Evolutionary conservation across 179 eudicot species (phyloP).

Genomic region (Carnegiea gigantea): DNA sequence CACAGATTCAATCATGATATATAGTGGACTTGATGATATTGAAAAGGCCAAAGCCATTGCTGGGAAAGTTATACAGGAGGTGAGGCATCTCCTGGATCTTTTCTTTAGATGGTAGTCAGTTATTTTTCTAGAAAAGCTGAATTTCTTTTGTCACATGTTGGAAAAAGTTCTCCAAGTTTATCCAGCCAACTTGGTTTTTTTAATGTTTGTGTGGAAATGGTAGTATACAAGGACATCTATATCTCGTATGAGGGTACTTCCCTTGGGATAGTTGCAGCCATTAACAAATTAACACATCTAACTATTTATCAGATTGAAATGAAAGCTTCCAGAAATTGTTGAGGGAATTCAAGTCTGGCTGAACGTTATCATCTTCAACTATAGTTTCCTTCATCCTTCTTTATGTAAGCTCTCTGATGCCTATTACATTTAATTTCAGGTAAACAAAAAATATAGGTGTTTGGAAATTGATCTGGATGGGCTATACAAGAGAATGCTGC

Average conservation of each 20-base stretch:
- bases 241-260: not conserved
- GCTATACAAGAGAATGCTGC: conserved; percentile 90
- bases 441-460: conserved; percentile 83
- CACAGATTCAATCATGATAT: conserved; percentile 98
- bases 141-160: not conserved
- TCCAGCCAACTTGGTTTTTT: not conserved
- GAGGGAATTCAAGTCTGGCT: not conserved
- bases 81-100: conserved; percentile 19
- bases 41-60: conserved; percentile 74
- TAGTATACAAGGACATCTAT: not conserved
- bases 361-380: not conserved
- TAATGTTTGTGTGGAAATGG: not conserved
- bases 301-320: not conserved
- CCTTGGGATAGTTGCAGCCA: not conserved
- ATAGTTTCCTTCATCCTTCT: not conserved
- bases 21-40: conserved; percentile 92
- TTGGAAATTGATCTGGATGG: conserved; percentile 99
- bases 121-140: not conserved
- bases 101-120: not conserved
- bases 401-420: conserved; percentile 12
- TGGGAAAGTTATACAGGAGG: conserved; percentile 88
- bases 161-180: not conserved
- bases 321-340: not conserved
- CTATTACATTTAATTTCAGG: conserved; percentile 40
- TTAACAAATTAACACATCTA: not conserved